phyloP scores from a whole-genome alignment of 139 green algal genomes.

The Tetraselmis striata region DNA sequence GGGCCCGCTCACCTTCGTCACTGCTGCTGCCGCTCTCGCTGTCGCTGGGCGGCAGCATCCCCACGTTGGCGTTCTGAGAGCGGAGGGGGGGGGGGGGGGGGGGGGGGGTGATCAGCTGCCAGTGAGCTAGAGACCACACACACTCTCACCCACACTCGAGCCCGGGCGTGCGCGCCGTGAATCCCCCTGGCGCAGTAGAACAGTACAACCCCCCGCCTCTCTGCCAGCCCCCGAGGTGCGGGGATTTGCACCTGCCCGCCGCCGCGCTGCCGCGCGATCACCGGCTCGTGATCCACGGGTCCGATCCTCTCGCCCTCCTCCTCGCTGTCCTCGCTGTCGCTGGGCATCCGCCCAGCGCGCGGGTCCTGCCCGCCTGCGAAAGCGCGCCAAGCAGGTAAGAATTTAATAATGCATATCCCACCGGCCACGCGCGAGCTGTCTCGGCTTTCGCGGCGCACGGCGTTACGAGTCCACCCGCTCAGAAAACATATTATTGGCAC shows the following conservation, averaged over 20 bases:
- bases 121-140: no score
- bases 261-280: neutral
- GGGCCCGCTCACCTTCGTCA: neutral
- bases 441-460: neutral
- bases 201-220: no score
- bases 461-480: neutral
- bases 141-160: no score
- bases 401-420: no score
- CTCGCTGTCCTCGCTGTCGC: neutral
- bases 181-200: no score
- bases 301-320: neutral
- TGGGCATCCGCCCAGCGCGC: neutral
- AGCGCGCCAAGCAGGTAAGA: no score
- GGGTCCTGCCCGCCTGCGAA: neutral
- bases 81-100: neutral
- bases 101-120: neutral
- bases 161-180: no score
- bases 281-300: neutral
- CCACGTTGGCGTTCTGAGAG: conserved; percentile 47
- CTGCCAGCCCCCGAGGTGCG: no score
- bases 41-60: conserved; percentile 67
- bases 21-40: conserved; percentile 41
- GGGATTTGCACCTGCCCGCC: neutral
- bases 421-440: no score
- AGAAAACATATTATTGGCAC: no score